Percentiles rank a stretch among this genome's conserved stretches.
Evolutionary conservation across 2,329 filamentous ascomycete genomes (phyloP).

Genomic region (Cladosporium sp.): DNA sequence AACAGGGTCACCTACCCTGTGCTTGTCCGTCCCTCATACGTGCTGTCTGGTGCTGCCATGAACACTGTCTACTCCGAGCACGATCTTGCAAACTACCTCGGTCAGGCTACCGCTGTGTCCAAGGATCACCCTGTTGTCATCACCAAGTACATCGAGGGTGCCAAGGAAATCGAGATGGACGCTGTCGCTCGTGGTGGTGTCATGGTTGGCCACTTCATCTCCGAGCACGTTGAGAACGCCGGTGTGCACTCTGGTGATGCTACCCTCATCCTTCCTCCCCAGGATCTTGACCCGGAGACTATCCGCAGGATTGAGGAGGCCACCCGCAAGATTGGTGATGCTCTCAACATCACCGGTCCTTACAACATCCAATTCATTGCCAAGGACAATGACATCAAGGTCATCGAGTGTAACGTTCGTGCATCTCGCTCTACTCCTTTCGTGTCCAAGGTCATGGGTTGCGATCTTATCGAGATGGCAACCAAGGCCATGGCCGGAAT

Average conservation of each 20-base stretch:
- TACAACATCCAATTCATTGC: slow-evolving; percentile 99
- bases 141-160: slow-evolving; percentile 98
- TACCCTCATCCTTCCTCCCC: slow-evolving; percentile 88
- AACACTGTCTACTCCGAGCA: slow-evolving; percentile 98
- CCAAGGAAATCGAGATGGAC: slow-evolving; percentile 99
- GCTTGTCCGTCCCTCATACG: slow-evolving; percentile 91
- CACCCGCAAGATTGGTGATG: slow-evolving; percentile 88
- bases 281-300: slow-evolving; percentile 85
- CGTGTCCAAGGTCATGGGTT: slow-evolving; percentile 96
- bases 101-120: slow-evolving; percentile 89
- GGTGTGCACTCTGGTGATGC: slow-evolving; percentile 98
- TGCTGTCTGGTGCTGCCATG: slow-evolving; percentile 96
- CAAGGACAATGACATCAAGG: slow-evolving; percentile 99
- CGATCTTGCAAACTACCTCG: slow-evolving; percentile 81
- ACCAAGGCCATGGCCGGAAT: slow-evolving; percentile 92
- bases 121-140: slow-evolving; percentile 96
- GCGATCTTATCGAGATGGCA: slow-evolving; percentile 96
- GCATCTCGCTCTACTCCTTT: slow-evolving; percentile 97
- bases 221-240: slow-evolving; percentile 97
- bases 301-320: slow-evolving; percentile 90
- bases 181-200: slow-evolving; percentile 86
- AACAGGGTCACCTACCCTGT: slow-evolving; percentile 87
- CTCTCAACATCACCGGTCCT: slow-evolving; percentile 91
- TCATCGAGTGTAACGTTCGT: slow-evolving; percentile 97
- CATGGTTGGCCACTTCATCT: slow-evolving; percentile 93